Base-by-base conservation (phyloP, 2,329 filamentous ascomycete genomes). In the Tolypocladium ovalisporum region DNA sequence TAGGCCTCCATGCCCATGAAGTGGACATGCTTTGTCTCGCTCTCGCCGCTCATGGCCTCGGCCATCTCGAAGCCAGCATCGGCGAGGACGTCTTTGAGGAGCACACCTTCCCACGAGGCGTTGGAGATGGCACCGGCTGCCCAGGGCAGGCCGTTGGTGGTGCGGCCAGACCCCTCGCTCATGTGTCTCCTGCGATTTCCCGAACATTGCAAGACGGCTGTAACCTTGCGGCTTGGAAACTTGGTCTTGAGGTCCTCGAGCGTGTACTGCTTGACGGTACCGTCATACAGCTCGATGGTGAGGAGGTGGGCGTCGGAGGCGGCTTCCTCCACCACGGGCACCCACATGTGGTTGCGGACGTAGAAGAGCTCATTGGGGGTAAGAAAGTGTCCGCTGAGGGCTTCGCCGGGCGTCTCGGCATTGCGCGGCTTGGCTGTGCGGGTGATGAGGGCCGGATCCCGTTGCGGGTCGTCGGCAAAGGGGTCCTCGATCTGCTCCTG, bases 311-410 rank as follows among this genome's bases (percentile, higher is more conserved):
- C 60, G 4, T 69, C 68, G 0, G 73, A 70, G 12, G 72, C 68
- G 7, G 73, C 69, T 17, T 66, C 62, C 4, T 69, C 64, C 1
- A 81, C 66, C 7, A 70, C 68, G 1, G 82, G 82, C 44, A 85
- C 82, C 83, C 82, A 85, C 73, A 85, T 82, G 68, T 85, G 82
- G 62, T 85, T 83, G 24, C 82, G 77, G 17, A 84, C 77, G 63
- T 83, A 85, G 66, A 84, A 84, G 1, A 82, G 70, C 35, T 76
- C 72, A 47, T 78, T 79, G 4, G 79, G 79, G 0, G 82, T 85
- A 40, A 79, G 69, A 63, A 83, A 86, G 2, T 75, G 68, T 15
- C 72, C 69, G 22, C 70, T 70, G 32, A 86, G 73, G 37, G 74
- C 74, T 3, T 74, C 71, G 0, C 66, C 68, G 0, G 83, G 82